These are phyloP conservation scores for Lactarius sanguifluus DNA, from an alignment of 768 basidiomycete species.

Conservation along the genomic window DNA sequence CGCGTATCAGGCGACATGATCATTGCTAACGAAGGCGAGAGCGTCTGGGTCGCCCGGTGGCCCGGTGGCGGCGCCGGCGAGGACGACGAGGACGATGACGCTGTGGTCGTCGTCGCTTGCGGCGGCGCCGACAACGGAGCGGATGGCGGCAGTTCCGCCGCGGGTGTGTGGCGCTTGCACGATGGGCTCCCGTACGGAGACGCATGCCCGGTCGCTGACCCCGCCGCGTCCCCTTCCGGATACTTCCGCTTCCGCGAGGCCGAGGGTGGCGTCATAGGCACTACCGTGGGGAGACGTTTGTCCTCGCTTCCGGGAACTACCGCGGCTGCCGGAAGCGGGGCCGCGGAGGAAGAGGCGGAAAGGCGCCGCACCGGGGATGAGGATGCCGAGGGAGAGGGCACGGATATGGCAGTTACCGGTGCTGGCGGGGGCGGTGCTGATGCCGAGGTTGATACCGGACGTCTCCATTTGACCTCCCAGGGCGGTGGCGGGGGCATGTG, in stretches of 20 bases:
- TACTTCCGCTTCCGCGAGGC: constrained; percentile 38
- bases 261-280: constrained; percentile 30
- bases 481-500: constrained; percentile 41
- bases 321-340: not conserved
- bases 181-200: constrained; percentile 25
- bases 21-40: constrained; percentile 64
- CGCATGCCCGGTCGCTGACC: not conserved
- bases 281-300: constrained; percentile 13
- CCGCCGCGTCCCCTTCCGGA: constrained; percentile 32
- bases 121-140: not conserved
- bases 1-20: constrained; percentile 52
- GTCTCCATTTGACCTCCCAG: constrained; percentile 37
- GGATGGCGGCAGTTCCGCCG: constrained; percentile 26
- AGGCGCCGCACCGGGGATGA: constrained; percentile 28
- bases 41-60: constrained; percentile 42
- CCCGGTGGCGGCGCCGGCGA: constrained; percentile 32
- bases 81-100: constrained; percentile 9
- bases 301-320: constrained; percentile 6
- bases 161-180: constrained; percentile 29
- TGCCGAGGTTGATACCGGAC: constrained; percentile 26
- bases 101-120: not conserved
- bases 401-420: constrained; percentile 32
- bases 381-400: constrained; percentile 32
- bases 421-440: constrained; percentile 11
- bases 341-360: constrained; percentile 9